Percentiles rank a stretch among this genome's conserved stretches.
phyloP scores from a whole-genome alignment of 495 filamentous ascomycete species.

The Talaromyces liani region DNA sequence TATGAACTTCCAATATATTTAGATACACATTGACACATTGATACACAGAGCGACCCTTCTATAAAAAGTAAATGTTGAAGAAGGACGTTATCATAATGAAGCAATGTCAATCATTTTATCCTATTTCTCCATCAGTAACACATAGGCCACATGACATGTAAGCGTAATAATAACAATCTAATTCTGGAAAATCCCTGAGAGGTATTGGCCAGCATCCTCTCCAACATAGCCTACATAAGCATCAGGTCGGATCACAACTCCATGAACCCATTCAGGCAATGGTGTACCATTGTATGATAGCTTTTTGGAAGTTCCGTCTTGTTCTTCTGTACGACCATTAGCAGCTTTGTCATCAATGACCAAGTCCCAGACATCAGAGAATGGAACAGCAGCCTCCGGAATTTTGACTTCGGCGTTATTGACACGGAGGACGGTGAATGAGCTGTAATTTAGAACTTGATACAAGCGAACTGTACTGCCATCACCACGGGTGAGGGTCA shows the following conservation, averaged over 20 bases:
- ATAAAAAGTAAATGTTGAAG: too few species aligned
- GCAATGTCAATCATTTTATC: not conserved
- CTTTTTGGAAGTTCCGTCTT: not conserved
- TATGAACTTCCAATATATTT: not conserved
- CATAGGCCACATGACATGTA: not conserved
- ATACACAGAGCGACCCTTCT: not conserved
- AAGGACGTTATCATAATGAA: not conserved
- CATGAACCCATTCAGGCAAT: not conserved
- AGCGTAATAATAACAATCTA: not conserved
- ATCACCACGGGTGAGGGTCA: not conserved
- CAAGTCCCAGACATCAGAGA: not conserved
- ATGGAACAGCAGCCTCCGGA: not conserved
- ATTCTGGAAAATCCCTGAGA: not conserved
- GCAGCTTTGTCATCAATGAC: not conserved
- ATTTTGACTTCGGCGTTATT: not conserved
- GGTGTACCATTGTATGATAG: not conserved
- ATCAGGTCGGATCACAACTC: not conserved
- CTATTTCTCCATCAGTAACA: not conserved
- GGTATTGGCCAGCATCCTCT: not conserved
- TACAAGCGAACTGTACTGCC: not conserved
- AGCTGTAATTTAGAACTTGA: not conserved
- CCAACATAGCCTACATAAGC: conserved; percentile 1
- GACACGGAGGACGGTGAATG: not conserved
- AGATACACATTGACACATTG: too few species aligned
- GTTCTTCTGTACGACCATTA: not conserved